Percentiles rank a stretch among this genome's conserved stretches.
phyloP scores from a whole-genome alignment of 2,329 filamentous ascomycete genomes.

The Dactylellina haptotyla region DNA sequence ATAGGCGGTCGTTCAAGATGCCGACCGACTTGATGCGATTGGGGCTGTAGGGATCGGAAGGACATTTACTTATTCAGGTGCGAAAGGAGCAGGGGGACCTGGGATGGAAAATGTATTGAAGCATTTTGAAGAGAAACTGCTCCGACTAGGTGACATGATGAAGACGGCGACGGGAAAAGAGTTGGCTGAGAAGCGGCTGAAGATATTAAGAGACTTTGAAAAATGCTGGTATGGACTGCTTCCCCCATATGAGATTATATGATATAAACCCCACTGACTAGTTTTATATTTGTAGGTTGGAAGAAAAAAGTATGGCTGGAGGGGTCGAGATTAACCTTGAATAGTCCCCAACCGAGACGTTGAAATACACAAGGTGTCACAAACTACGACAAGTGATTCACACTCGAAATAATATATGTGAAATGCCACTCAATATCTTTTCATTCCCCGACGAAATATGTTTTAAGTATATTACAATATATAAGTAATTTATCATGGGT shows the following conservation, averaged over 20 bases:
- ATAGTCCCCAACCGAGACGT: too few relatives aligned
- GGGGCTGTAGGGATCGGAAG: slow-evolving; percentile 85
- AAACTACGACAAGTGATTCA: too few relatives aligned
- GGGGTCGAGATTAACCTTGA: slow-evolving; percentile 26
- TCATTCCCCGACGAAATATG: background rate
- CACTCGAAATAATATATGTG: background rate
- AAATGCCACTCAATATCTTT: background rate
- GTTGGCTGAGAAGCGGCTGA: slow-evolving; percentile 66
- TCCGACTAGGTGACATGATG: slow-evolving; percentile 71
- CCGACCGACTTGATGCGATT: slow-evolving; percentile 89
- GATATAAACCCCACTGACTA: background rate
- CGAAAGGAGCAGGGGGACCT: slow-evolving; percentile 63
- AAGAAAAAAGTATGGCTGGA: slow-evolving; percentile 47
- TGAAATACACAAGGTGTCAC: too few relatives aligned
- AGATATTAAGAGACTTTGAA: slow-evolving; percentile 65
- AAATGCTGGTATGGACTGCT: slow-evolving; percentile 65
- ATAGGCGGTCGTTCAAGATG: slow-evolving; percentile 83
- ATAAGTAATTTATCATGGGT: slow-evolving; percentile 34
- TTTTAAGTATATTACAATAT: slow-evolving; percentile 26
- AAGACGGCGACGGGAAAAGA: slow-evolving; percentile 68
- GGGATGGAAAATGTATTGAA: slow-evolving; percentile 73
- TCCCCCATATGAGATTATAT: background rate
- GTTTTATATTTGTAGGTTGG: slow-evolving; percentile 20
- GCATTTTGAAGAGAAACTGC: slow-evolving; percentile 81
- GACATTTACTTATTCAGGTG: slow-evolving; percentile 79